Conservation (phyloP, 768 basidiomycete species). For the Boletus fagicola region DNA sequence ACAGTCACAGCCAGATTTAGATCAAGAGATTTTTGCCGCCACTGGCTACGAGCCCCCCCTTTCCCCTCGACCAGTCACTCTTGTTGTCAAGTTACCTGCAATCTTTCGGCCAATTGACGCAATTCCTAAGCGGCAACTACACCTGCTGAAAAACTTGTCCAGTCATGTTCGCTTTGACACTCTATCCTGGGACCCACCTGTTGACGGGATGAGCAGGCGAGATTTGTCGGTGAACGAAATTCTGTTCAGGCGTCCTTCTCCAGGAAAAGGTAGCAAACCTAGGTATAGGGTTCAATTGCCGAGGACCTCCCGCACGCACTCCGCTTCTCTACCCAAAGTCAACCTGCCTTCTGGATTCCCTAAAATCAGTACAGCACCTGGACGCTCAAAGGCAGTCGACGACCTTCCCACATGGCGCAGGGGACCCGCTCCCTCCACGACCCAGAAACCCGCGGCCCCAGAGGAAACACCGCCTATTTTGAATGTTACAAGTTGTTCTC, state of each 20-base stretch:
- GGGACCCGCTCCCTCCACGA: slow-evolving; percentile 20
- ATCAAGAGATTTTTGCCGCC: slow-evolving; percentile 43
- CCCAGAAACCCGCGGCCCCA: slow-evolving; percentile 3
- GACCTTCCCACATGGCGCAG: slow-evolving; percentile 42
- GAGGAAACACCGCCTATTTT: slow-evolving; percentile 31
- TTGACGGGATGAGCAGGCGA: slow-evolving; percentile 58
- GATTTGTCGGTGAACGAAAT: slow-evolving; percentile 65
- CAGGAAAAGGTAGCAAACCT: slow-evolving; percentile 31
- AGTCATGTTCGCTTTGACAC: slow-evolving; percentile 56
- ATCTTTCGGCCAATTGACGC: slow-evolving; percentile 42
- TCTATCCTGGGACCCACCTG: slow-evolving; percentile 69
- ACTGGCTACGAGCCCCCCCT: slow-evolving; percentile 49
- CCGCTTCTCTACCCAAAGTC: slow-evolving; percentile 34
- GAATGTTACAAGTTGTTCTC: slow-evolving; percentile 63
- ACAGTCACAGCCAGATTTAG: slow-evolving; percentile 35
- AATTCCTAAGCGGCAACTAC: slow-evolving; percentile 48
- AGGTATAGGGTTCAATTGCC: slow-evolving; percentile 41
- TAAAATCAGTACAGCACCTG: slow-evolving; percentile 15
- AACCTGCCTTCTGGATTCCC: slow-evolving; percentile 36
- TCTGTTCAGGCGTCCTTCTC: slow-evolving; percentile 50
- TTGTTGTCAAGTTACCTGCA: slow-evolving; percentile 50
- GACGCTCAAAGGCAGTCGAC: slow-evolving; percentile 36
- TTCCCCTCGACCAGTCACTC: slow-evolving; percentile 43
- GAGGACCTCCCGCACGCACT: slow-evolving; percentile 4
- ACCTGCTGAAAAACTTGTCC: slow-evolving; percentile 39